These are phyloP conservation scores for Tricholomella constricta DNA, from an alignment of 768 basidiomycete species.

Conservation along the genomic window DNA sequence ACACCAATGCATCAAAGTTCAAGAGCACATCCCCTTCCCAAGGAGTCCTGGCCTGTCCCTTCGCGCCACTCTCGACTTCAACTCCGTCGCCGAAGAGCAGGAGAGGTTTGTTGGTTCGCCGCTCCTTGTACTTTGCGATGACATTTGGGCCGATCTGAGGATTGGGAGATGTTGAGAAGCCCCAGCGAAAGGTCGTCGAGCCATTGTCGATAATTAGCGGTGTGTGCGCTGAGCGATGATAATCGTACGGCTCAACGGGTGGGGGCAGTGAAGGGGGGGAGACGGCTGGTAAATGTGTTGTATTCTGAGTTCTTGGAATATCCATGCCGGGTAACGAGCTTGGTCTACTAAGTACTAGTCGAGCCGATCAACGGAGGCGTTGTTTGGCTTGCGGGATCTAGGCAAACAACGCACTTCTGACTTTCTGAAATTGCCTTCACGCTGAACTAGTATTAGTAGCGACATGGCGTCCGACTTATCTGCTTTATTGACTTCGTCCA, in stretches of 20 bases:
- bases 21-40: conserved; percentile 95
- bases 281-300: conserved; percentile 17
- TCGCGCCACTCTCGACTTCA: conserved; percentile 83
- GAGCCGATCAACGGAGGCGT: background rate
- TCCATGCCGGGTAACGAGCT: background rate
- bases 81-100: conserved; percentile 87
- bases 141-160: conserved; percentile 71
- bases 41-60: conserved; percentile 74
- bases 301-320: conserved; percentile 11
- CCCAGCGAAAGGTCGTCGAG: conserved; percentile 79
- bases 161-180: conserved; percentile 63
- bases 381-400: background rate
- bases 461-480: conserved; percentile 57
- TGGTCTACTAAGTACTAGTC: background rate
- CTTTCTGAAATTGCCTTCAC: background rate
- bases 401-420: background rate
- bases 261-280: conserved; percentile 24
- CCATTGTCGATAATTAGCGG: conserved; percentile 92
- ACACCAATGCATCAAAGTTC: conserved; percentile 91
- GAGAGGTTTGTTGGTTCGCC: conserved; percentile 79
- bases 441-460: background rate
- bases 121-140: conserved; percentile 87
- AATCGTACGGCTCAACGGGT: conserved; percentile 46
- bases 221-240: conserved; percentile 48
- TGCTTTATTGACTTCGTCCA: conserved; percentile 69